Evolutionary conservation across 306 rosid genomes (phyloP), one percentile per base, ranked within the genome.

Genomic region (Vigna mungo): DNA sequence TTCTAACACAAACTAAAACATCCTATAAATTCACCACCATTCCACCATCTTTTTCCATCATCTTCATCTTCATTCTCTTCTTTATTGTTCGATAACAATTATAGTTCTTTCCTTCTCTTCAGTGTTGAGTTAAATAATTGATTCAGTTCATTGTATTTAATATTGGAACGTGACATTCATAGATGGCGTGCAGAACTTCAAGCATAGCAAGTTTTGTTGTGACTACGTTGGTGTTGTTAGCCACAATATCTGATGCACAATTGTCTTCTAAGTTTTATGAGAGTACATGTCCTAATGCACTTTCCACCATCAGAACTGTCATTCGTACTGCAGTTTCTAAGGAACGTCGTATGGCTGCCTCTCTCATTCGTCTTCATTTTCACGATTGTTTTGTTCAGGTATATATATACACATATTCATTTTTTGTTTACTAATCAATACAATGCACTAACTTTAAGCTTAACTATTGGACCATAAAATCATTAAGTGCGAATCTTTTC

Each of bases 211-310:
- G 78, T 74, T 72, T 80, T 54, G 44, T 41, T 39, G 44, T 79
- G 9, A 71, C 58, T 7, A 4, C 1, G 39, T 3, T 86, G 27
- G 13, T 84, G 43, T 5, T 81, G 12, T 7, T 81, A 60, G 70
- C 58, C 27, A 69, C 79, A 16, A 14, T 80, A 23, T 84, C 83
- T 30, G 25, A 86, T 21, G 93, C 93, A 6, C 86, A 87, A 2
- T 84, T 91, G 1, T 83, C 93, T 6, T 74, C 91, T 0, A 71
- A 82, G 0, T 91, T 86, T 36, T 91, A 91, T 15, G 89, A 86
- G 4, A 65, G 2, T 13, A 60, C 88, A 6, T 91, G 96, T 6
- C 92, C 97, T 0, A 80, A 80, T 2, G 97, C 92, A 9, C 89
- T 91, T 9, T 25, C 48, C 25, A 86, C 86, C 0, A 86, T 89